Evolutionary conservation across 176 grass and related monocot genomes (phyloP).

Genomic region (Raddia distichophylla): DNA sequence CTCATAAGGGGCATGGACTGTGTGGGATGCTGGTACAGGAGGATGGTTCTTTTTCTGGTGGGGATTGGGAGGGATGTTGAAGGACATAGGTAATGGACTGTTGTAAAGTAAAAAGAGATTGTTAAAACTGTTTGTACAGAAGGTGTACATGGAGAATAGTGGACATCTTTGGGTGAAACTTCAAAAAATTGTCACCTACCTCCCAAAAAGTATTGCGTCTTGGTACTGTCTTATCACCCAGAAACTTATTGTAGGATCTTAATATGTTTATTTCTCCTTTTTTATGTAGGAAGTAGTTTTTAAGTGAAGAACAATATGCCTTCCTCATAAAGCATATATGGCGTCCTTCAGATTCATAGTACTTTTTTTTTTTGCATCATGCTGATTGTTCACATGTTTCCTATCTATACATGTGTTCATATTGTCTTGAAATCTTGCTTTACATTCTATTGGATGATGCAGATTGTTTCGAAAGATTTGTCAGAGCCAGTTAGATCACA

Average conservation of each 20-base stretch:
- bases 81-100: background rate
- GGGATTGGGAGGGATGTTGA: background rate
- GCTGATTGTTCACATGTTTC: slow-evolving; percentile 9
- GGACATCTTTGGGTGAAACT: background rate
- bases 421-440: slow-evolving; percentile 16
- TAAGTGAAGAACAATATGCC: background rate
- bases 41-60: background rate
- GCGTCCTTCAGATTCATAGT: background rate
- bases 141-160: background rate
- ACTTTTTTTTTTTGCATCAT: background rate
- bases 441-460: slow-evolving; percentile 35
- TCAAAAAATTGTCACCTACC: background rate
- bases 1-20: background rate
- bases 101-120: background rate
- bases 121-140: background rate
- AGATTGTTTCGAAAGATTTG: slow-evolving; percentile 97
- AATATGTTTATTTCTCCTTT: background rate
- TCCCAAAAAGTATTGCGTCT: background rate
- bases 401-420: background rate
- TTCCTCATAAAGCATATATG: background rate
- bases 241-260: background rate
- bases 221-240: background rate
- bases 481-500: slow-evolving; percentile 95
- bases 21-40: background rate
- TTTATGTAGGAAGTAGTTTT: background rate